Evolutionary conservation across 2,329 filamentous ascomycete species (phyloP), one percentile per base, ranked within the genome.

Genomic region (Curvularia sp.): DNA sequence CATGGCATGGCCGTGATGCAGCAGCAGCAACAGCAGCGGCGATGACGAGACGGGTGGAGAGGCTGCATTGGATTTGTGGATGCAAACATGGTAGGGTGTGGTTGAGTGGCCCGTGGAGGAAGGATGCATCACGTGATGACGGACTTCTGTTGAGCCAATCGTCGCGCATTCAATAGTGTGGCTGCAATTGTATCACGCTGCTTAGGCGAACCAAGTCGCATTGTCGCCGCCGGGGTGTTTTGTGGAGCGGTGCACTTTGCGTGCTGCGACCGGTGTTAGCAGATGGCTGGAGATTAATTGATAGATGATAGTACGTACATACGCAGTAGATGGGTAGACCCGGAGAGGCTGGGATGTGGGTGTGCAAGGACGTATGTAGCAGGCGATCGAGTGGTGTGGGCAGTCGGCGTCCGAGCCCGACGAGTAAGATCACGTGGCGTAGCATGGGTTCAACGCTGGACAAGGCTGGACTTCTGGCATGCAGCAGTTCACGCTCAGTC

Each of bases 401-500:
- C 31, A 50, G 28, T 26, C 39, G 13, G 39, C 3, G 26, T 20
- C 24, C 26, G 33, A 52, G 20, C 31, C 2, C 10, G 10, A 33
- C 12, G 20, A 35, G 30, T 35, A 42, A 41, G 41, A 30, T 49
- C 41, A 47, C 31, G 46, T 58, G 51, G 55, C 46, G 28, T 18
- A 46, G 30, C 38, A 49, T 44, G 22, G 42, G 31, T 42, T 33
- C 12, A 31, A 26, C 38, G 41, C 7, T 39, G 33, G 28, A 48
- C 35, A 52, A 44, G 42, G 49, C 55, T 47, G 44, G 41, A 26
- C 43, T 28, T 42, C 20, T 24, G 15, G 4, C 38, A 48, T 52
- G 44, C 49, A 55, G 48, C 38, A 55, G 42, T 30, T 58, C 48
- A 35, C 24, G 33, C 28, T 41, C 15, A 24, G 60, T 55, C 58